These are phyloP conservation scores for Xanthoparmelia taractica DNA, from an alignment of 495 filamentous ascomycete genomes.

Conservation along the genomic window DNA sequence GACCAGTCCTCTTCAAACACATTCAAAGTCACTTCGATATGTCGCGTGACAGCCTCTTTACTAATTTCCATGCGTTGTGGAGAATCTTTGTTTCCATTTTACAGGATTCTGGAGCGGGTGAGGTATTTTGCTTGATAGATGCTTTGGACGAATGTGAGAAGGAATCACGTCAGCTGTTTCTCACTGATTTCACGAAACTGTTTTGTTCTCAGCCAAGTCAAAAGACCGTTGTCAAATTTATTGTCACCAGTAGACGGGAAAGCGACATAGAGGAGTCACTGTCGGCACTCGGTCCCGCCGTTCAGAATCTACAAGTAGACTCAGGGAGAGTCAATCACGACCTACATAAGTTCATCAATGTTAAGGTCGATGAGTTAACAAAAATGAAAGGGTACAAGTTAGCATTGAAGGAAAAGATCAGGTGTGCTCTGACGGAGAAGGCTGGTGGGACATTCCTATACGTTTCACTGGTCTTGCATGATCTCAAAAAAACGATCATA, in stretches of 20 bases:
- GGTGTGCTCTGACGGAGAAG: conserved; percentile 29
- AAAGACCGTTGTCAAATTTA: conserved; percentile 29
- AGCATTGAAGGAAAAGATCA: conserved; percentile 26
- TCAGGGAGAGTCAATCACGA: conserved; percentile 28
- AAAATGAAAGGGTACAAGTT: conserved; percentile 22
- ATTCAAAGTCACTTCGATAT: conserved; percentile 27
- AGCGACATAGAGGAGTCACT: conserved; percentile 28
- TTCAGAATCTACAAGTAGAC: conserved; percentile 27
- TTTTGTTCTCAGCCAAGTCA: neutral
- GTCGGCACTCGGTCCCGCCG: conserved; percentile 26
- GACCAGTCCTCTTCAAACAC: conserved; percentile 24
- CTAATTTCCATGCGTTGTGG: conserved; percentile 34
- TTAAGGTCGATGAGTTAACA: conserved; percentile 35
- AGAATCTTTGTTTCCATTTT: conserved; percentile 31
- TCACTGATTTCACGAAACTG: conserved; percentile 16
- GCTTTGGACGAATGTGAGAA: conserved; percentile 44
- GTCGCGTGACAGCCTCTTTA: conserved; percentile 30
- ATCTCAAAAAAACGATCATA: conserved; percentile 28
- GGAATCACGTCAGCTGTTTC: conserved; percentile 29
- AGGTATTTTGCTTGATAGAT: conserved; percentile 37
- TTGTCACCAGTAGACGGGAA: conserved; percentile 34
- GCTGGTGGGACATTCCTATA: conserved; percentile 42
- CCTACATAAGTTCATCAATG: conserved; percentile 29
- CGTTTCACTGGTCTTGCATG: conserved; percentile 38
- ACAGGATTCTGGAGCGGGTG: conserved; percentile 24